A percentile compares a stretch with the other conserved stretches of the same genome.
Conservation (phyloP, 306 rosid species). For the Cyclanthera cordifolia region DNA sequence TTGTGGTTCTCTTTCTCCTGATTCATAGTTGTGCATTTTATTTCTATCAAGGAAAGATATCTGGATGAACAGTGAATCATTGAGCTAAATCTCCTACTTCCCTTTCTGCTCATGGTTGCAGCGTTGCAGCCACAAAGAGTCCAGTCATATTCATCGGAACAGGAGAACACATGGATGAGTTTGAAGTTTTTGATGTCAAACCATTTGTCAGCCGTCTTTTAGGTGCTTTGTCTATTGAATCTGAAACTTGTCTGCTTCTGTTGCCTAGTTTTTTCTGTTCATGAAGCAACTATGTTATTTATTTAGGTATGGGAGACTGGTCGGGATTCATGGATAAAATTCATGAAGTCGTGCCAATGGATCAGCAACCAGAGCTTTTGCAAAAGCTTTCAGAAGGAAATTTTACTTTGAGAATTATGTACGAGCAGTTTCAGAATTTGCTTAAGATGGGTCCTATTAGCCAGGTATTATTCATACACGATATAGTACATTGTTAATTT, state of each 20-base stretch:
- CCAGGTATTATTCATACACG: constrained; percentile 33
- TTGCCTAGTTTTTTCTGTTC: constrained; percentile 5
- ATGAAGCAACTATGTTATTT: constrained; percentile 1
- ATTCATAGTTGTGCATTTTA: not conserved
- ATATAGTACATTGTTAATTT: not conserved
- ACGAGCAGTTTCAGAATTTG: constrained; percentile 64
- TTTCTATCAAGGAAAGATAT: not conserved
- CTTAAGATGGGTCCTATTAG: constrained; percentile 74
- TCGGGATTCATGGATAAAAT: constrained; percentile 83
- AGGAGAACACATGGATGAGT: constrained; percentile 85
- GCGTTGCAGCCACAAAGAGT: constrained; percentile 86
- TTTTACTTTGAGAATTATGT: constrained; percentile 78
- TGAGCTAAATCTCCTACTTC: not conserved
- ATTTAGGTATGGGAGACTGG: constrained; percentile 73
- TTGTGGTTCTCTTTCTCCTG: not conserved
- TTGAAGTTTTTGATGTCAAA: constrained; percentile 75
- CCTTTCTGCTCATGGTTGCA: constrained; percentile 17
- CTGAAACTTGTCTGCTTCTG: not conserved
- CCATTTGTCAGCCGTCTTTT: constrained; percentile 81
- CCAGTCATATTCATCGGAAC: constrained; percentile 77
- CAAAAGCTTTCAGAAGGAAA: constrained; percentile 79
- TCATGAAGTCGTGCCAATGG: constrained; percentile 88
- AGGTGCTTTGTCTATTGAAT: constrained; percentile 25
- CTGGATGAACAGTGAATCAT: not conserved
- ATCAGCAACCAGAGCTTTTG: constrained; percentile 75